These are phyloP conservation scores for Candida maris DNA, from an alignment of 805 yeast genomes.

Conservation along the genomic window DNA sequence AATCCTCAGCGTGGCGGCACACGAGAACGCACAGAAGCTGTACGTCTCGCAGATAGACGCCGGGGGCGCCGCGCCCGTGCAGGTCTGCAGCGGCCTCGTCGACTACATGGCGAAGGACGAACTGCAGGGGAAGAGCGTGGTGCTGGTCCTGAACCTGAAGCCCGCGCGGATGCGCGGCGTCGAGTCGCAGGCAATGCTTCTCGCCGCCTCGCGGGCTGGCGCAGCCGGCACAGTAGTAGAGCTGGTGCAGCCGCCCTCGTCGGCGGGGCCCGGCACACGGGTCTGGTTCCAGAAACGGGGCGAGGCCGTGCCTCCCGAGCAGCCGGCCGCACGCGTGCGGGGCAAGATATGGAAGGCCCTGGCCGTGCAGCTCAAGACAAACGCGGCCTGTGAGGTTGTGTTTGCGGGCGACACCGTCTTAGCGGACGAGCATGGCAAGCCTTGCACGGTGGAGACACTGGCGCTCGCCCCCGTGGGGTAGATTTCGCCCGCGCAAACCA, in stretches of 20 bases:
- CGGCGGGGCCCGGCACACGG: slow-evolving; percentile 36
- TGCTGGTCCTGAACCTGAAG: slow-evolving; percentile 55
- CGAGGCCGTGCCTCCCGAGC: slow-evolving; percentile 24
- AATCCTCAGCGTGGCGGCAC: slow-evolving; percentile 42
- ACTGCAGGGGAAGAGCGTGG: slow-evolving; percentile 41
- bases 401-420: slow-evolving; percentile 11
- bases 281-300: slow-evolving; percentile 18
- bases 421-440: slow-evolving; percentile 8
- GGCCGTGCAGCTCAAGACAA: slow-evolving; percentile 29
- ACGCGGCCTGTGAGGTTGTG: slow-evolving; percentile 30
- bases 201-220: slow-evolving; percentile 44
- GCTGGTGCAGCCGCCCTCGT: slow-evolving; percentile 43
- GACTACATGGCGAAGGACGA: slow-evolving; percentile 37
- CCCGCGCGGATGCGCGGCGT: slow-evolving; percentile 62
- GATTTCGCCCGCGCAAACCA: too few relatives aligned
- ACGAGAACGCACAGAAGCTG: slow-evolving; percentile 56
- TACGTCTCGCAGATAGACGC: slow-evolving; percentile 51
- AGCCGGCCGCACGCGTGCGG: slow-evolving; percentile 28
- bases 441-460: slow-evolving; percentile 16
- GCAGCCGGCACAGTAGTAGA: slow-evolving; percentile 39
- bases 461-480: slow-evolving; percentile 8
- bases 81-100: slow-evolving; percentile 61
- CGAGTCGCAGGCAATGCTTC: slow-evolving; percentile 59
- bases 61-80: slow-evolving; percentile 19
- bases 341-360: slow-evolving; percentile 35